Base-by-base conservation (phyloP, 2,329 filamentous ascomycete genomes). In the Elsinoe batatas region DNA sequence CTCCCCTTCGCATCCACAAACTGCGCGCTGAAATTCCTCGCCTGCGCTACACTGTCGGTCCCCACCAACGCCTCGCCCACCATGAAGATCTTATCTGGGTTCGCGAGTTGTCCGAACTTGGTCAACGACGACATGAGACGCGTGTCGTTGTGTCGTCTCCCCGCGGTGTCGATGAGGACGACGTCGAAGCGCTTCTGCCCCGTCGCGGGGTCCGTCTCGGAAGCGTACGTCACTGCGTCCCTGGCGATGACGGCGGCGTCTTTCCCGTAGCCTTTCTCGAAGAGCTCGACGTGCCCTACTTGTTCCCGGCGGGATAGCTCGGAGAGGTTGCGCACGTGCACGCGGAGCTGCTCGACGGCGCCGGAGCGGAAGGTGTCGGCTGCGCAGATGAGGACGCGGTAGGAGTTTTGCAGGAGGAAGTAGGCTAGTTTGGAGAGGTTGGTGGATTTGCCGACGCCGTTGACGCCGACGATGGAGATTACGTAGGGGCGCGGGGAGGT, bases 61-160 rank as follows among this genome's bases (percentile, higher is more conserved):
- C 93, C 93, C 0, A 98, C 94, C 22, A 98, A 80, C 7, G 93
- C 93, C 79, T 87, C 86, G 60, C 82, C 85, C 60, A 98, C 93
- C 91, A 98, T 97, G 68, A 98, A 82, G 61, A 98, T 96, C 78
- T 98, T 97, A 72, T 98, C 91, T 0, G 94, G 94, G 61, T 91
- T 83, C 0, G 93, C 93, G 64, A 97, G 87, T 69, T 95, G 95
- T 60, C 89, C 91, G 69, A 98, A 98, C 68, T 97, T 98, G 71
- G 97, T 93, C 35, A 98, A 78, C 3, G 87, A 91, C 11, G 88
- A 93, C 94, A 98, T 98, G 59, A 98, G 81, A 6, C 93, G 83
- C 69, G 90, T 83, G 70, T 98, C 93, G 66, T 98, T 98, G 74
- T 98, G 93, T 47, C 93, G 81, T 18, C 93, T 84, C 4, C 93